Conservation (phyloP, 2,329 filamentous ascomycete genomes). For the Colletotrichum sp. region DNA sequence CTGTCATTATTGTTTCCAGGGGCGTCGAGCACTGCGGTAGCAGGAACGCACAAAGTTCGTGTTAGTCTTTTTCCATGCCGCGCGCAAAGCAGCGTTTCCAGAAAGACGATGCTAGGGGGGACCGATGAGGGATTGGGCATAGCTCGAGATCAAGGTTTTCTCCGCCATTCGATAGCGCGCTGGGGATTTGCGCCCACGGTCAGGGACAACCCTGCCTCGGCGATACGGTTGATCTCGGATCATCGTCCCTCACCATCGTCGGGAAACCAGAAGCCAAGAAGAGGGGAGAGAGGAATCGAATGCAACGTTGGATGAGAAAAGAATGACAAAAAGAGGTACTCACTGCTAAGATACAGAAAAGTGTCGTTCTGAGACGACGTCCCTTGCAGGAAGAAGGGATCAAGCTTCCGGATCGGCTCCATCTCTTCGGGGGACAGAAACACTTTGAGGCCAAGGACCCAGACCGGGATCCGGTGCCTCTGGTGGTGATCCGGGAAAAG, state of each 20-base stretch:
- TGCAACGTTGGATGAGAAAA: background rate
- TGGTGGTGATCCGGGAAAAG: constrained; percentile 37
- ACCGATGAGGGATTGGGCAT: background rate
- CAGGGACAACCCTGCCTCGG: background rate
- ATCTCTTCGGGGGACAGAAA: constrained; percentile 45
- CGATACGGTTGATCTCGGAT: background rate
- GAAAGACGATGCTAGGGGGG: background rate
- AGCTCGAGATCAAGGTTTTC: background rate
- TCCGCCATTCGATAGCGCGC: background rate
- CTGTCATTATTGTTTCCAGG: constrained; percentile 44
- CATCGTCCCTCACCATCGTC: background rate
- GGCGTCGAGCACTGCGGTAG: constrained; percentile 48
- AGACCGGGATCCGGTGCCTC: constrained; percentile 49
- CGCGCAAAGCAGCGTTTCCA: background rate
- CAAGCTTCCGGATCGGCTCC: constrained; percentile 47
- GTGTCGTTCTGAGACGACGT: constrained; percentile 54
- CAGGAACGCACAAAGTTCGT: background rate
- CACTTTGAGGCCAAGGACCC: constrained; percentile 52
- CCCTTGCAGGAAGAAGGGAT: constrained; percentile 61
- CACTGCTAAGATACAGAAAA: constrained; percentile 59
- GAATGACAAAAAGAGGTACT: constrained; percentile 18
- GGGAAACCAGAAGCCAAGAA: background rate
- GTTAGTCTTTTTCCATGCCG: background rate
- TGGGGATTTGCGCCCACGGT: background rate
- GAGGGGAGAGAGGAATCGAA: background rate